Evolutionary conservation across 352 stramenopile genomes (phyloP).

Genomic region (Globisporangium mamillatum): DNA sequence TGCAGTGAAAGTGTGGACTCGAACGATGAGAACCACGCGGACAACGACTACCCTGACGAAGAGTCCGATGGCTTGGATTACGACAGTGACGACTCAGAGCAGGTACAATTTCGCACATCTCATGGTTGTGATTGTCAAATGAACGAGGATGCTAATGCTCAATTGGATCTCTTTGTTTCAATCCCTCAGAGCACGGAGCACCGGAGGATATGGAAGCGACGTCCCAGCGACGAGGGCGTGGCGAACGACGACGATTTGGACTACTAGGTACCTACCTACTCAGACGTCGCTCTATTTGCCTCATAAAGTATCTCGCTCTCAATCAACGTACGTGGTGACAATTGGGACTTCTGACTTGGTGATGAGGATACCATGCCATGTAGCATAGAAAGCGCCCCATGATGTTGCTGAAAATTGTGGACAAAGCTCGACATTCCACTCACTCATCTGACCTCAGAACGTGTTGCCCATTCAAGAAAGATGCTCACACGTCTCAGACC

Average conservation of each 20-base stretch:
- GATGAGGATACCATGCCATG: not conserved
- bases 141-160: not conserved
- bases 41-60: conserved; percentile 86
- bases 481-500: not conserved
- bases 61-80: conserved; percentile 42
- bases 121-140: not conserved
- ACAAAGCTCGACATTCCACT: not conserved
- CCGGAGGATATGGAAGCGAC: conserved; percentile 15
- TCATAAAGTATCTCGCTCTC: not conserved
- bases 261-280: conserved; percentile 1
- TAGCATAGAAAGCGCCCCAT: not conserved
- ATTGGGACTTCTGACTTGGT: not conserved
- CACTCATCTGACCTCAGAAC: not conserved
- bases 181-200: conserved; percentile 14
- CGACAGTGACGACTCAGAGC: conserved; percentile 39
- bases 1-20: conserved; percentile 75
- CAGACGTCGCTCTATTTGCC: not conserved
- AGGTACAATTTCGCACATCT: conserved; percentile 16
- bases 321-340: not conserved
- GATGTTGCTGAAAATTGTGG: not conserved
- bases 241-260: conserved; percentile 14
- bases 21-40: conserved; percentile 75
- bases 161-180: not conserved
- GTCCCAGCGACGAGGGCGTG: conserved; percentile 17
- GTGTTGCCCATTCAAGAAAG: not conserved